phyloP scores from a whole-genome alignment of 495 filamentous ascomycete species.

The Xylaria curta region DNA sequence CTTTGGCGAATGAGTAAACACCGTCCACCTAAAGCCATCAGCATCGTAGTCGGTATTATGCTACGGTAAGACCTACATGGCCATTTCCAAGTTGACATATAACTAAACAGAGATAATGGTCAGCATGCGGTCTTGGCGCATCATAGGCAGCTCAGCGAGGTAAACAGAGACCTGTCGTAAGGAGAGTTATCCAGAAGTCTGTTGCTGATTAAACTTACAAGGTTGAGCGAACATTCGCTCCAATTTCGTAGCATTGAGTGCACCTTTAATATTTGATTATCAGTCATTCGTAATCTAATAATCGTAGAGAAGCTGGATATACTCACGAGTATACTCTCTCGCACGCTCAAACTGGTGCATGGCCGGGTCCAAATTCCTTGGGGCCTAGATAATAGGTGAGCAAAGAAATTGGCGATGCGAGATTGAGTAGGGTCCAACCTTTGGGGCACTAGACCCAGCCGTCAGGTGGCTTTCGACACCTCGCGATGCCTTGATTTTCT shows the following conservation, averaged over 20 bases:
- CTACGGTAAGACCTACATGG: slow-evolving; percentile 55
- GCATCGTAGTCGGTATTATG: background rate
- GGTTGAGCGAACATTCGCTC: slow-evolving; percentile 96
- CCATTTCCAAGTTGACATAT: slow-evolving; percentile 84
- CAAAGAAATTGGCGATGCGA: slow-evolving; percentile 9
- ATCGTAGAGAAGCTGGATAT: slow-evolving; percentile 40
- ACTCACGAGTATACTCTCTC: slow-evolving; percentile 85
- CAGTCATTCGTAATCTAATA: background rate
- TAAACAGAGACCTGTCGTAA: background rate
- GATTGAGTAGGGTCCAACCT: slow-evolving; percentile 12
- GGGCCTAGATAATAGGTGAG: slow-evolving; percentile 40
- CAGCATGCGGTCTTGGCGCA: background rate
- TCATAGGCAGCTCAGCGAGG: background rate
- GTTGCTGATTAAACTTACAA: slow-evolving; percentile 42
- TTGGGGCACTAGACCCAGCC: slow-evolving; percentile 70
- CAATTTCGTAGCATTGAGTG: slow-evolving; percentile 83
- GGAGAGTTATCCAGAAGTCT: background rate
- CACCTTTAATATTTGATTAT: slow-evolving; percentile 9
- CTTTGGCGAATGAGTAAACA: slow-evolving; percentile 77
- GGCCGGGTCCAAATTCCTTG: slow-evolving; percentile 89
- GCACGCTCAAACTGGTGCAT: slow-evolving; percentile 95
- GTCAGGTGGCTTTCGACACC: slow-evolving; percentile 77
- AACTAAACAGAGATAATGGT: slow-evolving; percentile 43
- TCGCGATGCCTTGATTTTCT: slow-evolving; percentile 92
- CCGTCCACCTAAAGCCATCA: slow-evolving; percentile 67